Conservation (phyloP, 148 eudicot species). For the Diospyros kaki region DNA sequence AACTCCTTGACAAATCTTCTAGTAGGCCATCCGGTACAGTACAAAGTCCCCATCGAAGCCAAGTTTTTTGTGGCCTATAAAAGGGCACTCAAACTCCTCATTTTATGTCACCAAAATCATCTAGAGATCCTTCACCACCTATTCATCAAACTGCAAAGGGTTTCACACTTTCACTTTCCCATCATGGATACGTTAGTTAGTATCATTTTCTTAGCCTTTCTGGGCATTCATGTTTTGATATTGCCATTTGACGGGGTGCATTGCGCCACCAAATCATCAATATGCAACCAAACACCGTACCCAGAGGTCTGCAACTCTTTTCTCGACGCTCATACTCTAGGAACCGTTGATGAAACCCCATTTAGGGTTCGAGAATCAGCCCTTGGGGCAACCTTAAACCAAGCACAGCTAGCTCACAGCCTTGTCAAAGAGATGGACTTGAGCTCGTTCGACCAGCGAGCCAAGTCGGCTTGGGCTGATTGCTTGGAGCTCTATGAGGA, state of each 20-base stretch:
- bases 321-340: neutral
- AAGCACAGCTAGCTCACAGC: conserved; percentile 33
- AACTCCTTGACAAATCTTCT: too few species aligned
- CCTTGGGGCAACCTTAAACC: conserved; percentile 27
- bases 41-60: too few species aligned
- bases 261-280: conserved; percentile 21
- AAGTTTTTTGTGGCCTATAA: too few species aligned
- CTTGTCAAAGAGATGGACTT: conserved; percentile 36
- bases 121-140: too few species aligned
- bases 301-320: conserved; percentile 39
- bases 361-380: conserved; percentile 22
- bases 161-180: too few species aligned
- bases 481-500: conserved; percentile 62
- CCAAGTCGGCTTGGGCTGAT: conserved; percentile 54
- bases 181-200: conserved; percentile 20
- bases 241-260: conserved; percentile 17
- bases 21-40: too few species aligned
- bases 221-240: conserved; percentile 7
- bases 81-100: too few species aligned
- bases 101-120: too few species aligned
- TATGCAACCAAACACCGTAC: conserved; percentile 41
- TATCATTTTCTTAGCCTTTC: neutral
- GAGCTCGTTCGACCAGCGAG: conserved; percentile 17
- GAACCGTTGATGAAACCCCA: conserved; percentile 12
- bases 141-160: too few species aligned